Percentiles rank a stretch among this genome's conserved stretches.
Conservation (phyloP, 257 asterid genomes). For the Agastache rugosa region DNA sequence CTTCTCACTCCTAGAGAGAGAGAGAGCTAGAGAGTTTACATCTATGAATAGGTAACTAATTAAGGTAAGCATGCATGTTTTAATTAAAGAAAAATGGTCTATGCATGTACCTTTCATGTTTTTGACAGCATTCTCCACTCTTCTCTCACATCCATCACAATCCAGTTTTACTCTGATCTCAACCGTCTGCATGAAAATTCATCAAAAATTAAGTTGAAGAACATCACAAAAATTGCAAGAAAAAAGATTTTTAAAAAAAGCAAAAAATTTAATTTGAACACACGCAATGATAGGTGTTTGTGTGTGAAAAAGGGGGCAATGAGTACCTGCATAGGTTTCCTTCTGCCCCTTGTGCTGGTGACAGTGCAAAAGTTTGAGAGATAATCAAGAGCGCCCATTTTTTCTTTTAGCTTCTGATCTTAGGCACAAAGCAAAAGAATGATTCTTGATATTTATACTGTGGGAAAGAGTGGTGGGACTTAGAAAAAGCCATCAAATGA, state of each 20-base stretch:
- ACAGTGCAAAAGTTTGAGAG: conserved; percentile 78
- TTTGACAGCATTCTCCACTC: conserved; percentile 75
- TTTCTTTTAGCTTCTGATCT: conserved; percentile 3
- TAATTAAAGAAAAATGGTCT: too few species aligned
- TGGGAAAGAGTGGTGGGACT: conserved; percentile 41
- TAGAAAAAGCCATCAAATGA: conserved; percentile 13
- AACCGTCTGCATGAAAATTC: conserved; percentile 58
- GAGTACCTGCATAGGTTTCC: conserved; percentile 84
- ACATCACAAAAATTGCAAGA: too few species aligned
- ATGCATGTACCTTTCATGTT: conserved; percentile 61
- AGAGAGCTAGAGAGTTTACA: background rate
- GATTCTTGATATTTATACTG: conserved; percentile 39
- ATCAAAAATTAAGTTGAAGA: too few species aligned
- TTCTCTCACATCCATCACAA: conserved; percentile 98
- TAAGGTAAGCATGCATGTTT: too few species aligned
- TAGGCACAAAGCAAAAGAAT: conserved; percentile 35
- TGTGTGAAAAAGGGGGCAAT: conserved; percentile 19
- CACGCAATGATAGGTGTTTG: conserved; percentile 26
- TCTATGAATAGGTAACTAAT: background rate
- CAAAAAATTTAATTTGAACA: too few species aligned
- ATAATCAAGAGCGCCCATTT: conserved; percentile 92
- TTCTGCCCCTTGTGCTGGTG: conserved; percentile 64
- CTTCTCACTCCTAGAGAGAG: conserved; percentile 62
- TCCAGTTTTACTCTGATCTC: conserved; percentile 97
- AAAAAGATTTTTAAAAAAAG: background rate